Evolutionary conservation across 1,139 yeast species (phyloP).

Genomic region (Blastobotrys malaysiensis): DNA sequence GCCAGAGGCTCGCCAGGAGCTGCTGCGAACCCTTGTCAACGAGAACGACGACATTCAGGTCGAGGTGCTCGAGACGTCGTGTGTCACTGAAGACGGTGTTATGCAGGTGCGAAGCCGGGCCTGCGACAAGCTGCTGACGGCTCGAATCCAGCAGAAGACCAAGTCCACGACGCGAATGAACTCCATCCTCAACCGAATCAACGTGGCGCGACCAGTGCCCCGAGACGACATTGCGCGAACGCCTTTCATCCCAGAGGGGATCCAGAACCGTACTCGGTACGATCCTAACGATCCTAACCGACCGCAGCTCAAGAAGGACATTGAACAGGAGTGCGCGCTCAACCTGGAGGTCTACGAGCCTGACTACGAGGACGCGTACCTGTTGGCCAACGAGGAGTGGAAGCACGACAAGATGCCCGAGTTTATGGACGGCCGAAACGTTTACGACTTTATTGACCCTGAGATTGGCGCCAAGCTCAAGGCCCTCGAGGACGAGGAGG

Average conservation of each 20-base stretch:
- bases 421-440: conserved; percentile 90
- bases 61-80: conserved; percentile 88
- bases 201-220: conserved; percentile 83
- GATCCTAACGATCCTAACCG: conserved; percentile 79
- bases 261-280: conserved; percentile 54
- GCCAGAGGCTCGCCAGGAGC: conserved; percentile 65
- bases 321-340: conserved; percentile 82
- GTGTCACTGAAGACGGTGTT: conserved; percentile 90
- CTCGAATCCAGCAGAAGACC: conserved; percentile 94
- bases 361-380: conserved; percentile 84
- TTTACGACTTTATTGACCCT: conserved; percentile 94
- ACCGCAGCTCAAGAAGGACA: conserved; percentile 75
- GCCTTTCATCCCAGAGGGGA: conserved; percentile 79
- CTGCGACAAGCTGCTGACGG: conserved; percentile 90
- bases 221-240: conserved; percentile 82
- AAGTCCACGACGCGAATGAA: conserved; percentile 88
- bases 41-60: conserved; percentile 53
- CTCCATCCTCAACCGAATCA: conserved; percentile 89
- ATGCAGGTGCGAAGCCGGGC: conserved; percentile 97
- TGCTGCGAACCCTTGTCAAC: conserved; percentile 48
- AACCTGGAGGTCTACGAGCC: conserved; percentile 98
- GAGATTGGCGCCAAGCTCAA: conserved; percentile 90
- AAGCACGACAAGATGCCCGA: conserved; percentile 97
- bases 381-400: conserved; percentile 96
- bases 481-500: conserved; percentile 97